Conservation (phyloP, 768 basidiomycete species). For the Kwoniella sp. region DNA sequence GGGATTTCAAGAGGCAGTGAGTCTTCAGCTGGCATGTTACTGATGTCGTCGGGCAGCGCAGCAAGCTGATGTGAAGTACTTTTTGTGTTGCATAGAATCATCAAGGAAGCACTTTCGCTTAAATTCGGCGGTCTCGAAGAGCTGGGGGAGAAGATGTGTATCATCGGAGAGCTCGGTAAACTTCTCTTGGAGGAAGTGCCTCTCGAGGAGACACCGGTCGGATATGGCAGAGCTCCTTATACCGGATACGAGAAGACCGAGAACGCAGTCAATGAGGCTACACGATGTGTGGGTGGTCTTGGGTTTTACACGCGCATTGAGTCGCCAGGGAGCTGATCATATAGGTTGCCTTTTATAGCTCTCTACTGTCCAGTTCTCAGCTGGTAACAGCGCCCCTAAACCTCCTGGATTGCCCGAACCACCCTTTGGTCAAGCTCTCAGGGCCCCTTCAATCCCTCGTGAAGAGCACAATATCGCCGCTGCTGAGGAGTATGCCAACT, state of each 20-base stretch:
- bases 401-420: constrained; percentile 40
- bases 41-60: too few relatives aligned
- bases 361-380: constrained; percentile 39
- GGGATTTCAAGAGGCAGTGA: constrained; percentile 75
- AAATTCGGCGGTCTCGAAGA: constrained; percentile 88
- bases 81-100: constrained; percentile 50
- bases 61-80: too few relatives aligned
- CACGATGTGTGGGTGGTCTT: constrained; percentile 51
- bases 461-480: constrained; percentile 32
- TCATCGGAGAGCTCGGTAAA: constrained; percentile 62
- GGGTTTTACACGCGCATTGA: background rate
- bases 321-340: constrained; percentile 9
- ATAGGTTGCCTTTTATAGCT: constrained; percentile 18
- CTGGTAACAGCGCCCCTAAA: constrained; percentile 28
- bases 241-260: constrained; percentile 65
- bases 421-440: constrained; percentile 18
- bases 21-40: constrained; percentile 10
- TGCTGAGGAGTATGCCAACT: constrained; percentile 46
- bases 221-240: constrained; percentile 73
- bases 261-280: constrained; percentile 66
- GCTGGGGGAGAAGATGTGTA: constrained; percentile 76
- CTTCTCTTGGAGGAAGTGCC: constrained; percentile 70
- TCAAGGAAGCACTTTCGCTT: constrained; percentile 71
- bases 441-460: constrained; percentile 23
- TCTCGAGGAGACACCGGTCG: constrained; percentile 76